Conservation (phyloP, 495 filamentous ascomycete species). For the Filosporella fistucella region DNA sequence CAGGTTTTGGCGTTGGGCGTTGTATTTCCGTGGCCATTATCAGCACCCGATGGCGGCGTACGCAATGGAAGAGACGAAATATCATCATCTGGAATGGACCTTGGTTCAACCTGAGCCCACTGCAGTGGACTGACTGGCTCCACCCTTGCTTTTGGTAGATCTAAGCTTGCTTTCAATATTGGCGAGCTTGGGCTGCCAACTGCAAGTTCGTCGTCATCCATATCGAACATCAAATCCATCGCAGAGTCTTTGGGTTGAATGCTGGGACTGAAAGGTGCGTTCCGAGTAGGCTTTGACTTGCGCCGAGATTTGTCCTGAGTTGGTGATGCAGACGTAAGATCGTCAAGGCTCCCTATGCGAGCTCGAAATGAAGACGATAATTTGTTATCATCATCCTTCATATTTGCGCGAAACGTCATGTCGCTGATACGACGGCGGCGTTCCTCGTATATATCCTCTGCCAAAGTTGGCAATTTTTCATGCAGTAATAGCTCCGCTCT, state of each 20-base stretch:
- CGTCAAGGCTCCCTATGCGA: conserved; percentile 52
- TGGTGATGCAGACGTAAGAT: conserved; percentile 43
- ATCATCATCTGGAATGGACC: not conserved
- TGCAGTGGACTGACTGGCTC: conserved; percentile 7
- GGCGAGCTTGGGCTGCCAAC: conserved; percentile 11
- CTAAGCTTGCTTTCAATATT: conserved; percentile 7
- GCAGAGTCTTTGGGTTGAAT: conserved; percentile 61
- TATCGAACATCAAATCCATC: conserved; percentile 85
- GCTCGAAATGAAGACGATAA: conserved; percentile 40
- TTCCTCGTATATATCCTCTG: conserved; percentile 48
- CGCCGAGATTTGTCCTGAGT: conserved; percentile 47
- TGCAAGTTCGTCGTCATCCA: conserved; percentile 72
- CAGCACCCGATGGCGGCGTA: conserved; percentile 6
- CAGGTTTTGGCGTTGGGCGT: conserved; percentile 44
- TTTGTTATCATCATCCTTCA: conserved; percentile 55
- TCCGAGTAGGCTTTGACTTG: conserved; percentile 40
- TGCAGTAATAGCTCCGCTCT: conserved; percentile 65
- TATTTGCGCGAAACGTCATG: conserved; percentile 51
- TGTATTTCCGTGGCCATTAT: not conserved
- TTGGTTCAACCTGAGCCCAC: conserved; percentile 7
- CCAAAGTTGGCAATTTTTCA: conserved; percentile 60
- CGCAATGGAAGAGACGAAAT: not conserved
- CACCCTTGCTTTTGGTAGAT: not conserved
- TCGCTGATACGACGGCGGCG: conserved; percentile 41
- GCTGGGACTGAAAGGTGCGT: conserved; percentile 48